phyloP scores from a whole-genome alignment of 1,284 basidiomycete species.

The Golubevia pallescens region DNA sequence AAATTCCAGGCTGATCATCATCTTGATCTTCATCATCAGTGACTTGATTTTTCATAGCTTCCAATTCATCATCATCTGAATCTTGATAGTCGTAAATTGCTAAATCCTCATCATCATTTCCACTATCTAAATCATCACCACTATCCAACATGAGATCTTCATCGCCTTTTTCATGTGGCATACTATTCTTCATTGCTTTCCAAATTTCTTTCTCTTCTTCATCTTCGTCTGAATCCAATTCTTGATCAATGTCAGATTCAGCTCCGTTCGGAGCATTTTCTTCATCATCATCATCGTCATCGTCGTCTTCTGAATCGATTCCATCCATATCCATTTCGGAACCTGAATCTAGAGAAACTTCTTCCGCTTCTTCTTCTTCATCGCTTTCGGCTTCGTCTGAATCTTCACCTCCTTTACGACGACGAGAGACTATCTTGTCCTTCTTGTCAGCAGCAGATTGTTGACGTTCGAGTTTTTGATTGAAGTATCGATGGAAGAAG shows the following conservation, averaged over 20 bases:
- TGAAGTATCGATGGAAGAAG: slow-evolving; percentile 63
- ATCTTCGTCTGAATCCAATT: slow-evolving; percentile 4
- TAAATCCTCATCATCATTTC: slow-evolving; percentile 24
- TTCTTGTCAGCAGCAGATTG: not conserved
- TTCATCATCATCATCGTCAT: not conserved
- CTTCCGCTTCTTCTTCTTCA: slow-evolving; percentile 3
- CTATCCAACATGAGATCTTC: slow-evolving; percentile 20
- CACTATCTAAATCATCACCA: slow-evolving; percentile 21
- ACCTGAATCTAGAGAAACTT: not conserved
- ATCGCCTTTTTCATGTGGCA: slow-evolving; percentile 30
- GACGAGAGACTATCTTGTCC: not conserved
- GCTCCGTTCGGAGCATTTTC: not conserved
- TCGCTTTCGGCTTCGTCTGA: slow-evolving; percentile 4
- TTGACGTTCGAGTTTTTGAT: slow-evolving; percentile 23
- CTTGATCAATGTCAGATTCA: not conserved
- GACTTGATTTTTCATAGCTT: not conserved
- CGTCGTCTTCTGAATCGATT: too few species aligned
- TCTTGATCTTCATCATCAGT: slow-evolving; percentile 9
- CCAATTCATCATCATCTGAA: not conserved
- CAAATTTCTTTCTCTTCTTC: slow-evolving; percentile 32
- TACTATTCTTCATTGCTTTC: slow-evolving; percentile 56
- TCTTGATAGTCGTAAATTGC: slow-evolving; percentile 41
- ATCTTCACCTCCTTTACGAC: not conserved
- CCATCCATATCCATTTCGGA: not conserved
- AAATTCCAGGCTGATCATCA: slow-evolving; percentile 7